These are phyloP conservation scores for Lyophyllum semitale DNA, from an alignment of 768 basidiomycete genomes.

Conservation along the genomic window DNA sequence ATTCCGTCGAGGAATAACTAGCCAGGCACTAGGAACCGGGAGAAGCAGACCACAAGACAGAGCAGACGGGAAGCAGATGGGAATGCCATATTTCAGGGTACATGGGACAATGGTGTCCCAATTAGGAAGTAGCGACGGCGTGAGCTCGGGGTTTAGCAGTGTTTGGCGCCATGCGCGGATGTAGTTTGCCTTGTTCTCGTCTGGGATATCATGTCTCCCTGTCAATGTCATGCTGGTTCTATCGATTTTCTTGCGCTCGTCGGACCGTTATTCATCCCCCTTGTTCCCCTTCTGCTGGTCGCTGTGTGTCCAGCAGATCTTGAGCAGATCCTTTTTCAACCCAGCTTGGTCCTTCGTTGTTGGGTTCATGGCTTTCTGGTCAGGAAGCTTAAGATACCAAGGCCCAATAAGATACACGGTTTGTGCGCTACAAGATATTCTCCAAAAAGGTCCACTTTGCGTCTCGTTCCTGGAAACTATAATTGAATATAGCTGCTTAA, in stretches of 20 bases:
- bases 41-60: slow-evolving; percentile 8
- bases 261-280: slow-evolving; percentile 7
- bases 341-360: not conserved
- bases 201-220: slow-evolving; percentile 2
- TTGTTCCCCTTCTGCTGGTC: slow-evolving; percentile 13
- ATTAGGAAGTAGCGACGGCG: slow-evolving; percentile 15
- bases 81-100: slow-evolving; percentile 16
- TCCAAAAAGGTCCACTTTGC: not conserved
- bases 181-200: slow-evolving; percentile 15
- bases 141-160: slow-evolving; percentile 11
- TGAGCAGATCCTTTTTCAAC: not conserved
- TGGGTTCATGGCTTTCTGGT: not conserved
- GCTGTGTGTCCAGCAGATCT: too few species aligned
- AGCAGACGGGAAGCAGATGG: slow-evolving; percentile 4
- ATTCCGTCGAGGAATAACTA: not conserved
- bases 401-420: too few species aligned
- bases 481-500: not conserved
- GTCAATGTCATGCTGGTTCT: not conserved
- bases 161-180: slow-evolving; percentile 5
- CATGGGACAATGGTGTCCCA: slow-evolving; percentile 22
- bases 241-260: not conserved
- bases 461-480: not conserved
- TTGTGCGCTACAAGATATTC: too few species aligned
- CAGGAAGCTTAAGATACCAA: too few species aligned
- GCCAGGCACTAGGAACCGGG: slow-evolving; percentile 22